phyloP scores from a whole-genome alignment of 2,329 filamentous ascomycete species.

The Leptosphaerulina australis region DNA sequence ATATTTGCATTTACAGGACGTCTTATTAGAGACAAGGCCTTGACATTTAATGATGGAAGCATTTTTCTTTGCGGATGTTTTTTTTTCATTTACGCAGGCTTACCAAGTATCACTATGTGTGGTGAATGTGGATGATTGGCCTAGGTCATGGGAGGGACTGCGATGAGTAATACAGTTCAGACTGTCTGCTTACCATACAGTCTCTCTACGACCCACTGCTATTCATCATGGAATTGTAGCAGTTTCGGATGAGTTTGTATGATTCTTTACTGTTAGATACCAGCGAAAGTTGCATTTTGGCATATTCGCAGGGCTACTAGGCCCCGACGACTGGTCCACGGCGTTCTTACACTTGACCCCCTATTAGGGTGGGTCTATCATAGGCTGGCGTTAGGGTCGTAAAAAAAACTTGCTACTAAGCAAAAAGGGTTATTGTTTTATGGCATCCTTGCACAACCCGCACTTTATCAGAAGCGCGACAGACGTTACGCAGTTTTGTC shows the following conservation, averaged over 20 bases:
- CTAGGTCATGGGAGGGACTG: background rate
- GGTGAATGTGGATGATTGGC: background rate
- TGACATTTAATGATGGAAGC: conserved; percentile 23
- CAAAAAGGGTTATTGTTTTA: conserved; percentile 20
- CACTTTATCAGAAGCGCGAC: conserved; percentile 43
- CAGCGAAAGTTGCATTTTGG: conserved; percentile 44
- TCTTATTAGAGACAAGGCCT: conserved; percentile 37
- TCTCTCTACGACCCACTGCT: background rate
- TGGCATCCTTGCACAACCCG: conserved; percentile 31
- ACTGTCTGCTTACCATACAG: background rate
- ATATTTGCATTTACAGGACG: conserved; percentile 38
- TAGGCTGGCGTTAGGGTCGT: conserved; percentile 29
- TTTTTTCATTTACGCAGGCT: conserved; percentile 1
- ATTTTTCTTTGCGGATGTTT: no score
- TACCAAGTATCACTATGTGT: background rate
- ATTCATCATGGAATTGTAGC: background rate
- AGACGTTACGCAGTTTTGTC: conserved; percentile 20
- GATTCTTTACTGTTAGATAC: conserved; percentile 34
- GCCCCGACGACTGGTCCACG: conserved; percentile 31
- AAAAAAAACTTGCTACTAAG: conserved; percentile 21
- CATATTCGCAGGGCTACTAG: conserved; percentile 36
- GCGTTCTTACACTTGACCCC: conserved; percentile 35
- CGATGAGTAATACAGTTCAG: background rate
- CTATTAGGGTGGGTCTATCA: conserved; percentile 29
- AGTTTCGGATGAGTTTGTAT: conserved; percentile 1